Evolutionary conservation across 208 protist genomes (phyloP).

Genomic region (Entamoeba invadens): DNA sequence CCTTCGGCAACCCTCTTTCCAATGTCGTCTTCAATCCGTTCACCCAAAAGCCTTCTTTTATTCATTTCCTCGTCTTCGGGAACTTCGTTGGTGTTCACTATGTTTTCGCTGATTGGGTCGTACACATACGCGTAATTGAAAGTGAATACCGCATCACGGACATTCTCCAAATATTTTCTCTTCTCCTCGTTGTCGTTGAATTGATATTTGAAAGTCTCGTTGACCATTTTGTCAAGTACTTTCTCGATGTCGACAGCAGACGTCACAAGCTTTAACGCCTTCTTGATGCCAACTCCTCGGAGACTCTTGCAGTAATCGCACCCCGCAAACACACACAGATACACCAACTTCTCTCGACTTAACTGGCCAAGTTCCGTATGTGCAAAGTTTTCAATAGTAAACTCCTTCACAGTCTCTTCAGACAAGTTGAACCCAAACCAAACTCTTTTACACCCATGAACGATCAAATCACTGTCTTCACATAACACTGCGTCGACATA

Average conservation of each 20-base stretch:
- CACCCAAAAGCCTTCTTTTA: not conserved
- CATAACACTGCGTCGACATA: slow-evolving; percentile 9
- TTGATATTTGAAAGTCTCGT: not conserved
- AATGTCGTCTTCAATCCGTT: not conserved
- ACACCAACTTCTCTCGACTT: not conserved
- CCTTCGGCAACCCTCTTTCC: not conserved
- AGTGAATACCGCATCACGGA: not conserved
- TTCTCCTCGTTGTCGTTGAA: not conserved
- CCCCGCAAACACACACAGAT: slow-evolving; percentile 72
- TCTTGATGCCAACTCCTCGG: slow-evolving; percentile 69
- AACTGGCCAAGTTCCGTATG: not conserved
- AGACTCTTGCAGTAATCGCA: slow-evolving; percentile 83
- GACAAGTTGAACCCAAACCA: not conserved
- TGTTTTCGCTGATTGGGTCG: not conserved
- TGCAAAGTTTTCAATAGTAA: not conserved
- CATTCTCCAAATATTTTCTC: not conserved
- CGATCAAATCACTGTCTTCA: slow-evolving; percentile 31
- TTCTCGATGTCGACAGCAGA: slow-evolving; percentile 31
- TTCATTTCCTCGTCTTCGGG: not conserved
- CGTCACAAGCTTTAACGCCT: slow-evolving; percentile 52
- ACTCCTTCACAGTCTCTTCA: not conserved
- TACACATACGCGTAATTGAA: not conserved
- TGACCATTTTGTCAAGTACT: not conserved
- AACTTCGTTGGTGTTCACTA: not conserved
- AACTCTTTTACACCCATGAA: not conserved